Base-by-base conservation (phyloP, 2,329 filamentous ascomycete species). In the Hirsutella thompsonii region DNA sequence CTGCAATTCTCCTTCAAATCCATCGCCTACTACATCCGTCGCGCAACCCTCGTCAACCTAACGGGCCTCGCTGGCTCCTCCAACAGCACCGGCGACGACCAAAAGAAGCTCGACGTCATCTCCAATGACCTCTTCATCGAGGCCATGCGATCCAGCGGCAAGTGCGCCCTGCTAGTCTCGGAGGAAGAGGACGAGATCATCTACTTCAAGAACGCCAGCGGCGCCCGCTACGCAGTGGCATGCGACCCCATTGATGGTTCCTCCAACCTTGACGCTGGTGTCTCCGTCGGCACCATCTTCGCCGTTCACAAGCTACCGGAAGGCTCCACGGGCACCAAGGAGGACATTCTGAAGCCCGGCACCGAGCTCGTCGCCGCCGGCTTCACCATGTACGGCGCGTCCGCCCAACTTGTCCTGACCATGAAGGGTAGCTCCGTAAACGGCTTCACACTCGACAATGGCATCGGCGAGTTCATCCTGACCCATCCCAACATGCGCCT, bases 341-440 rank as follows among this genome's bases (percentile, higher is more conserved):
- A 93, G 56, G 89, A 96, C 60, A 76, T 98, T 46, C 75, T 96
- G 45, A 81, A 80, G 63, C 84, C 92, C 1, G 92, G 92, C 42
- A 90, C 84, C 2, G 89, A 95, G 64, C 77, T 96, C 50, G 76
- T 96, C 18, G 90, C 92, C 29, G 81, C 86, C 19, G 92, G 92
- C n/a, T 98, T 98, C 74, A 98, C 92, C 64, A 98, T 98, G 92
- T 98, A 98, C 67, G 92, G 92, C 57, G 92, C 92, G 52, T 95
- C 89, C 3, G 81, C 92, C 4, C 90, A 96, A 69, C 74, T 98
- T 36, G 92, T 98, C 55, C 83, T 98, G 58, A 98, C 92, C 52
- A 95, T 96, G 88, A 85, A 83, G 65, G 86, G 81, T 50, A 85
- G 89, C 48, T 76, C 68, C 46, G 92, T 98, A 64, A 95, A 96